Evolutionary conservation across 257 asterid species (phyloP), one percentile per base, ranked within the genome.

Genomic region (Datura wrightii): DNA sequence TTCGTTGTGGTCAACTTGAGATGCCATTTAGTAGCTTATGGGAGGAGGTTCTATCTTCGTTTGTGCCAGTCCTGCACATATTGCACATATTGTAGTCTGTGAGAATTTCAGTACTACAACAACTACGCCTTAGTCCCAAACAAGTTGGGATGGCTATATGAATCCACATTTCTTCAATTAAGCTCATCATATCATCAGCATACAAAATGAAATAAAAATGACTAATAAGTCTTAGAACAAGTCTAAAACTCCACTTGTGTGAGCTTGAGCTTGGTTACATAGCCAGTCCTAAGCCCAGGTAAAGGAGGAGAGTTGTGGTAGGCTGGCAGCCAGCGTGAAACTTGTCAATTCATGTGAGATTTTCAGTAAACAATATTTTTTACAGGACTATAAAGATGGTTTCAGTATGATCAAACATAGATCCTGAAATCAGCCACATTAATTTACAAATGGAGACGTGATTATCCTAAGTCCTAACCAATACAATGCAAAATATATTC

Each of bases 1-100:
- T 46, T 74, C 59, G 18, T 71, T 71, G 79, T 71, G 55, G 79
- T 71, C 42, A 42, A 71, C 80, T 76, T 52, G 16, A 76, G 82
- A 76, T 76, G 82, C 82, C 79, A 42, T 71, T 71, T 19, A 39
- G 56, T 71, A 44, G 36, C 80, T 2, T 71, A 48, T 46, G 80
- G 18, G 55, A 71, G 24, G 3, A 71, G 41, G 39, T 44, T 10
- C 56, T 46, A 71, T 71, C 80, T 10, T 71, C 0, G 18, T 0
- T 18, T 42, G 56, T 44, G 16, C 80, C 39, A 71, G 80, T 46
- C 56, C 80, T 71, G 80, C 80, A 71, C 54, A 71, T 44, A 71
- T 70, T 71, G 80, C 80, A 71, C 54, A 71, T 44, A 71, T 70
- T 18, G 56, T 44, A 71, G 36, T 71, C 44, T 44, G 10, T 42